phyloP scores from a whole-genome alignment of 1,139 yeast species.

The Nakaseomyces uthaithaninus region DNA sequence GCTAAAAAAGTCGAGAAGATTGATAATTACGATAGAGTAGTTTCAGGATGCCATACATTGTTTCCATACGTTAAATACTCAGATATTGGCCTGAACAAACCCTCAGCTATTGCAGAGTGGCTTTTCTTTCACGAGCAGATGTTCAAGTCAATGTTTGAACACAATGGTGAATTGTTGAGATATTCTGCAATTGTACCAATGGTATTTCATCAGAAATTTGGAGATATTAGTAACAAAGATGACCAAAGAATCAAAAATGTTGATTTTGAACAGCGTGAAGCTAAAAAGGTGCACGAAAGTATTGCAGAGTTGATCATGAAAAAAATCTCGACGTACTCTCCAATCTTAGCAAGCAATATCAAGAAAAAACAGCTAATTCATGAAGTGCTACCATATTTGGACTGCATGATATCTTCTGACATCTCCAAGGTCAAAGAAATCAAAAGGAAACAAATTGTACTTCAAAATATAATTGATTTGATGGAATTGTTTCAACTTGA shows the following conservation, averaged over 20 bases:
- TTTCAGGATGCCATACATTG: slow-evolving; percentile 64
- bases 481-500: slow-evolving; percentile 30
- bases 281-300: slow-evolving; percentile 14
- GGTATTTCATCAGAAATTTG: slow-evolving; percentile 58
- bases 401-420: slow-evolving; percentile 41
- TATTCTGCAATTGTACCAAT: slow-evolving; percentile 54
- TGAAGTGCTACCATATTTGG: slow-evolving; percentile 43
- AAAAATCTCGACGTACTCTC: slow-evolving; percentile 12
- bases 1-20: slow-evolving; percentile 42
- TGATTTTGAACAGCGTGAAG: slow-evolving; percentile 25
- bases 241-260: slow-evolving; percentile 20
- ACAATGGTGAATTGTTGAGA: slow-evolving; percentile 43
- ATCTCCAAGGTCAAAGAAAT: slow-evolving; percentile 26
- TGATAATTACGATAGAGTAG: slow-evolving; percentile 52
- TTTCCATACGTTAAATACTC: slow-evolving; percentile 51
- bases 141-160: slow-evolving; percentile 38
- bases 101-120: slow-evolving; percentile 70
- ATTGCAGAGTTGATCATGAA: slow-evolving; percentile 14
- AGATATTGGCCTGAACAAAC: slow-evolving; percentile 60
- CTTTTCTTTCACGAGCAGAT: slow-evolving; percentile 55
- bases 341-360: slow-evolving; percentile 15
- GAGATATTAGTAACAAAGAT: slow-evolving; percentile 43
- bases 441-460: slow-evolving; percentile 20
- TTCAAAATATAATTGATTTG: slow-evolving; percentile 27
- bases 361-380: slow-evolving; percentile 17